Conservation (phyloP, 2,329 filamentous ascomycete genomes). For the Stenocarpella maydis region DNA sequence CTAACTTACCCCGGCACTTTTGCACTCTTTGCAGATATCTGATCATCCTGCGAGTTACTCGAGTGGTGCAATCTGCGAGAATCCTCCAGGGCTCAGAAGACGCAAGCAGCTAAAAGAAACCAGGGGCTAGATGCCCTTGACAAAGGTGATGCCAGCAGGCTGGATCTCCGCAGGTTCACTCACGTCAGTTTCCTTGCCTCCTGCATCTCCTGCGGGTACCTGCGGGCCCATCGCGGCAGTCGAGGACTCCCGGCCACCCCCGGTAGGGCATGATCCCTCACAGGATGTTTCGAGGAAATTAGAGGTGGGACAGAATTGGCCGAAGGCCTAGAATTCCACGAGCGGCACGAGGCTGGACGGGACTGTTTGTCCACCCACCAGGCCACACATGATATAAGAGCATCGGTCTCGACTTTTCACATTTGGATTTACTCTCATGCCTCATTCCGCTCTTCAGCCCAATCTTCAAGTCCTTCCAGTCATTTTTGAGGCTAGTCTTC, state of each 20-base stretch:
- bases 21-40: not conserved
- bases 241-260: constrained; percentile 29
- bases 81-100: not conserved
- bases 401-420: not conserved
- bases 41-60: not conserved
- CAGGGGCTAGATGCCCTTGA: not conserved
- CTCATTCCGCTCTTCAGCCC: constrained; percentile 33
- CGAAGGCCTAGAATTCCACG: not conserved
- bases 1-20: not conserved
- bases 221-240: constrained; percentile 17
- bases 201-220: constrained; percentile 9
- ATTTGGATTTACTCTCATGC: not conserved
- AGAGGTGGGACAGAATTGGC: not conserved
- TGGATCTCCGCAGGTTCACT: constrained; percentile 2
- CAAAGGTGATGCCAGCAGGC: constrained; percentile 4
- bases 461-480: constrained; percentile 30
- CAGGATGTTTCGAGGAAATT: constrained; percentile 35
- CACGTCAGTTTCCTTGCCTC: constrained; percentile 7
- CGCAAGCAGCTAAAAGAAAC: not conserved
- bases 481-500: constrained; percentile 36
- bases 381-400: constrained; percentile 26
- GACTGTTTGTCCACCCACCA: not conserved
- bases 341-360: constrained; percentile 7
- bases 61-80: not conserved
- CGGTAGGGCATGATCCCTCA: constrained; percentile 13